These are phyloP conservation scores for Mortierella antarctica DNA, from an alignment of 192 early-diverging fungal species.

Conservation along the genomic window DNA sequence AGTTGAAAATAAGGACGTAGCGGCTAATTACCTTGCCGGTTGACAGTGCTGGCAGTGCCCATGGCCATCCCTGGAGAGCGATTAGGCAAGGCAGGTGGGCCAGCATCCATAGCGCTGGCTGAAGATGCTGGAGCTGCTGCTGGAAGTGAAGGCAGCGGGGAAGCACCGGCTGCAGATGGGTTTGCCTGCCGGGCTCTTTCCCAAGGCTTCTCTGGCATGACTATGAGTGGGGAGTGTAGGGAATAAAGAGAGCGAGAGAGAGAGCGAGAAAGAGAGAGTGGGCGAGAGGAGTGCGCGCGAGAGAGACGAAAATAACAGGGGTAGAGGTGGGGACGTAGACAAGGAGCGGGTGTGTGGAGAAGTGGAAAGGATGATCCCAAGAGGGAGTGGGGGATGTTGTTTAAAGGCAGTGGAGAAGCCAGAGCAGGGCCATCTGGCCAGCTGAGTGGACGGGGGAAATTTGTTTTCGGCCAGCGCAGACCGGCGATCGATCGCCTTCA, in stretches of 20 bases:
- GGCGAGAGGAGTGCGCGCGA: not conserved
- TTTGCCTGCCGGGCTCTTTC: constrained; percentile 65
- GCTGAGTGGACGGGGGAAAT: not conserved
- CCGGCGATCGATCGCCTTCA: too few relatives aligned
- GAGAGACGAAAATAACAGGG: not conserved
- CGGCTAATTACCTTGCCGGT: constrained; percentile 27
- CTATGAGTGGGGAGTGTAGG: constrained; percentile 69
- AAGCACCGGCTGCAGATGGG: constrained; percentile 40
- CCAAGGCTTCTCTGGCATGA: constrained; percentile 71
- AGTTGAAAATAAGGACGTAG: too few relatives aligned
- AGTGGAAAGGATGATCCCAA: not conserved
- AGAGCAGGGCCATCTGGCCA: not conserved
- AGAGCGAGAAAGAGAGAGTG: constrained; percentile 5
- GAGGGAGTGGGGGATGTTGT: not conserved
- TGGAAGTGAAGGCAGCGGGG: constrained; percentile 46
- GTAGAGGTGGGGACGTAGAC: not conserved
- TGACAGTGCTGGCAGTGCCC: constrained; percentile 15
- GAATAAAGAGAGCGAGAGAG: not conserved
- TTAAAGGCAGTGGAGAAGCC: not conserved
- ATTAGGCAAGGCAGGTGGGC: constrained; percentile 57
- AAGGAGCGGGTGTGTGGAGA: not conserved
- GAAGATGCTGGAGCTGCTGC: constrained; percentile 19
- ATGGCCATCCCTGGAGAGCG: constrained; percentile 43
- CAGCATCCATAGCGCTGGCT: constrained; percentile 28
- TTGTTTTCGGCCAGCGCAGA: too few relatives aligned